Conservation (phyloP, 2,329 filamentous ascomycete species). For the Aspergillus awamori region DNA sequence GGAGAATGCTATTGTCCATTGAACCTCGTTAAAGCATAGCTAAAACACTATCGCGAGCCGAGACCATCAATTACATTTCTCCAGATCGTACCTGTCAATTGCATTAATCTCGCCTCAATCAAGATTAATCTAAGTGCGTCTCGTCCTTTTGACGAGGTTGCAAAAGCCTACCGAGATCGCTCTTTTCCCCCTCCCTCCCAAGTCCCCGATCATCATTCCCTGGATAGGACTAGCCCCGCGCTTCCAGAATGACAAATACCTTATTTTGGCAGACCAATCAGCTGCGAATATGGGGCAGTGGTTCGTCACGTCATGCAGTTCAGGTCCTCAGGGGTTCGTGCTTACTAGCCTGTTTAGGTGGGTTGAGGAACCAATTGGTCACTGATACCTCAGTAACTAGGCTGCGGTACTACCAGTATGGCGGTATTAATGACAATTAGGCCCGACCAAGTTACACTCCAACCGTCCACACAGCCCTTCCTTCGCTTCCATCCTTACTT, state of each 20-base stretch:
- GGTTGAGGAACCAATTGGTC: not conserved
- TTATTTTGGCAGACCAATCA: conserved; percentile 26
- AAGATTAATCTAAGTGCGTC: conserved; percentile 3
- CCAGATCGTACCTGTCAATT: conserved; percentile 12
- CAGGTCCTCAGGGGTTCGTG: conserved; percentile 22
- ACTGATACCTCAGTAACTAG: not conserved
- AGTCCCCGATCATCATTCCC: conserved; percentile 23
- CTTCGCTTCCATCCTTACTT: conserved; percentile 5
- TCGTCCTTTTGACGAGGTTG: too few species aligned
- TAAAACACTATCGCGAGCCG: too few species aligned
- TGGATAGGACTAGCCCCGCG: conserved; percentile 10
- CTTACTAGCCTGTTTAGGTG: conserved; percentile 18
- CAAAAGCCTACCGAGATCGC: not conserved
- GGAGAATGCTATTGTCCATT: not conserved
- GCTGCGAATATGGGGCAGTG: not conserved
- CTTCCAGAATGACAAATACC: conserved; percentile 30
- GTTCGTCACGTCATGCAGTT: conserved; percentile 25
- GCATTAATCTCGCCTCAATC: conserved; percentile 1
- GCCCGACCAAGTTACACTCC: not conserved
- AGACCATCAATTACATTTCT: conserved; percentile 3
- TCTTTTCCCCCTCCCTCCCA: not conserved
- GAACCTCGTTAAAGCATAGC: too few species aligned
- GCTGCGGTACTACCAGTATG: conserved; percentile 2
- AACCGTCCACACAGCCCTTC: not conserved
- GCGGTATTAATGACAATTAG: conserved; percentile 12